Base-by-base conservation (phyloP, 331 rosid species). In the Quercus phellos region DNA sequence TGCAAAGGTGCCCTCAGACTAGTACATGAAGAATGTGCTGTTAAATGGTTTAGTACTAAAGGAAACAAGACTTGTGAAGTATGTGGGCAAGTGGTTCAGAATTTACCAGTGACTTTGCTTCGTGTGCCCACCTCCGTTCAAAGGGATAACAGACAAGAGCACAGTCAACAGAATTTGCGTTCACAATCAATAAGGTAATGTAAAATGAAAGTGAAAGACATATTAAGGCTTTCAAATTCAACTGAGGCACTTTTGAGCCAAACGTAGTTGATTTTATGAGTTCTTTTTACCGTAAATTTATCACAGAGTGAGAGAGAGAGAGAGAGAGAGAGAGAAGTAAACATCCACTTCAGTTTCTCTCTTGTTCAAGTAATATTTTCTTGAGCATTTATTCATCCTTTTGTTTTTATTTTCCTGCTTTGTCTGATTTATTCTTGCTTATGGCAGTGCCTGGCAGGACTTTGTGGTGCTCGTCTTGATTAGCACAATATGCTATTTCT, bases 401-500 rank as follows among this genome's bases (percentile, higher is more conserved):
- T 68, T 46, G 34, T 10, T 34, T 68, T 11, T 4, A 35, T 53
- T 54, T 29, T 59, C 19, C 42, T 34, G 77, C 76, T 66, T 14
- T 74, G 59, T 73, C 75, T 75, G 72, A 78, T 74, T 54, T 38
- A 82, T 42, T 66, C 54, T n/a, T 75, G 26, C 68, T 46, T 80
- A 50, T 51, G 84, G 68, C 96, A 94, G 99, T 69, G 98, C 87
- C 10, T 94, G 99, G 99, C 99, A 94, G 87, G 99, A 94, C 87
- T 92, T 94, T 7, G 98, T 92, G 85, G 90, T 94, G 85, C 94
- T 94, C 76, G 89, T 90, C 82, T 86, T 92, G 80, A 92, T 94
- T 79, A 94, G 99, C 93, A 90, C 96, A 5, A 86, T 92, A 76
- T 92, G 99, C 90, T 94, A 94, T 80, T 92, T 94, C 86, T 94